Conservation (phyloP, 805 yeast species). For the Kodamaea kaohsiungensis region DNA sequence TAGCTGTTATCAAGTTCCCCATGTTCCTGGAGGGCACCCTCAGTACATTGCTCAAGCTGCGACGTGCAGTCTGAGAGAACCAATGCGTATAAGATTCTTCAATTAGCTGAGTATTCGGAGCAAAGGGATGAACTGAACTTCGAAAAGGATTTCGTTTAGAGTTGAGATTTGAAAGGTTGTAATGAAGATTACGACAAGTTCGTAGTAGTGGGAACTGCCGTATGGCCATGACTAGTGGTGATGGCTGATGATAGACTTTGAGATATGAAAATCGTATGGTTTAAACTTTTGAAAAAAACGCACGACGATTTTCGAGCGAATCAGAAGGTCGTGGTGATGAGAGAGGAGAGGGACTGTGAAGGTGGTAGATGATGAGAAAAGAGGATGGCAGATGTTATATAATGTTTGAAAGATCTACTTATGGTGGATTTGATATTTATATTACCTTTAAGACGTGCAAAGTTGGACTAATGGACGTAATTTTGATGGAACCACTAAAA, state of each 20-base stretch:
- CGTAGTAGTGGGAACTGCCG: constrained; percentile 20
- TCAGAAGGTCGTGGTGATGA: background rate
- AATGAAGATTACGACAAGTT: constrained; percentile 17
- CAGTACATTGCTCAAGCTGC: background rate
- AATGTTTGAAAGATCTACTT: no score
- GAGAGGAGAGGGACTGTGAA: no score
- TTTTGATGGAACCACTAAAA: no score
- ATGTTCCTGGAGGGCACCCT: constrained; percentile 5
- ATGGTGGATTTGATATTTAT: no score
- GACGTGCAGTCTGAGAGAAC: constrained; percentile 7
- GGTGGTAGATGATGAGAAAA: background rate
- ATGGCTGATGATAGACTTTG: background rate
- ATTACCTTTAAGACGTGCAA: no score
- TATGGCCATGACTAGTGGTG: constrained; percentile 7
- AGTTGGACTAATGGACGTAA: no score
- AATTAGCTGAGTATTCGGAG: constrained; percentile 19
- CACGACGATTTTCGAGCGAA: background rate
- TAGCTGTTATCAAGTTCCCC: constrained; percentile 9
- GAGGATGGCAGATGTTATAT: background rate
- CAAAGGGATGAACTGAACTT: constrained; percentile 20
- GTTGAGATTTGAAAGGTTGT: constrained; percentile 15
- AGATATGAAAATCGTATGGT: constrained; percentile 2
- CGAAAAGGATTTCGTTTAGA: constrained; percentile 13
- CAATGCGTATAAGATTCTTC: constrained; percentile 20
- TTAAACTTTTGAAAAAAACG: background rate